Evolutionary conservation across 768 basidiomycete species (phyloP).

Genomic region (Mrakia frigida): DNA sequence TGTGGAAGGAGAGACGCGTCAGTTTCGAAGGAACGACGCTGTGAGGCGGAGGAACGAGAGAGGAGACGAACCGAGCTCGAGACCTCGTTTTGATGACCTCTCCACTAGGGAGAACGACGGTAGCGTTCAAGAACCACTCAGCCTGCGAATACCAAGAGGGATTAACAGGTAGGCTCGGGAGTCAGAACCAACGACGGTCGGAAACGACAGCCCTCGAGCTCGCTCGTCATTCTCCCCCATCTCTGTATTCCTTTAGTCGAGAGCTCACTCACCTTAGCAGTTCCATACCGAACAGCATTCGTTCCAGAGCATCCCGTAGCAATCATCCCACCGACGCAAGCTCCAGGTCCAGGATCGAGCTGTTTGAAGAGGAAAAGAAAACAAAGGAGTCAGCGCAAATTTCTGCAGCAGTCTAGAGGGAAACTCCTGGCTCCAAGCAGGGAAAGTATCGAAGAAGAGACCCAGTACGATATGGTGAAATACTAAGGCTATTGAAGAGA

Average conservation of each 20-base stretch:
- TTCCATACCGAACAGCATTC: conserved; percentile 69
- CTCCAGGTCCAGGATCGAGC: conserved; percentile 57
- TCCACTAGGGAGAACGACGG: conserved; percentile 80
- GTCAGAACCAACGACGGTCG: too few species aligned
- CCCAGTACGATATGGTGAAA: too few species aligned
- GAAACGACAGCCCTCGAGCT: not conserved
- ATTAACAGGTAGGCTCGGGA: too few species aligned
- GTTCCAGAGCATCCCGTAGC: conserved; percentile 82
- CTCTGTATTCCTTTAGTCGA: not conserved
- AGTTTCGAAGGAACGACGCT: not conserved
- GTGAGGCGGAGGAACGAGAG: not conserved
- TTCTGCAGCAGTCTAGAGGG: too few species aligned
- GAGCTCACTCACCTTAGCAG: conserved; percentile 53
- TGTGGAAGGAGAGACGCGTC: not conserved
- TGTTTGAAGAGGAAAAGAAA: too few species aligned
- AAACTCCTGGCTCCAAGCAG: too few species aligned
- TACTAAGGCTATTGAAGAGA: too few species aligned
- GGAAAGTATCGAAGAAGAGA: too few species aligned
- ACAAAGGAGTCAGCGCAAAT: too few species aligned
- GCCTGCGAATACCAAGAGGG: conserved; percentile 40
- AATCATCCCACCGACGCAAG: conserved; percentile 49
- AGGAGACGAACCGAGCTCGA: conserved; percentile 36
- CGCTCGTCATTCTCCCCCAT: not conserved
- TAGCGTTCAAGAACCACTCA: conserved; percentile 85
- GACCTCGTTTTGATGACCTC: conserved; percentile 82